Percentiles rank a stretch among this genome's conserved stretches.
Conservation (phyloP, 805 yeast genomes). For the Yamadazyma nakazawae region DNA sequence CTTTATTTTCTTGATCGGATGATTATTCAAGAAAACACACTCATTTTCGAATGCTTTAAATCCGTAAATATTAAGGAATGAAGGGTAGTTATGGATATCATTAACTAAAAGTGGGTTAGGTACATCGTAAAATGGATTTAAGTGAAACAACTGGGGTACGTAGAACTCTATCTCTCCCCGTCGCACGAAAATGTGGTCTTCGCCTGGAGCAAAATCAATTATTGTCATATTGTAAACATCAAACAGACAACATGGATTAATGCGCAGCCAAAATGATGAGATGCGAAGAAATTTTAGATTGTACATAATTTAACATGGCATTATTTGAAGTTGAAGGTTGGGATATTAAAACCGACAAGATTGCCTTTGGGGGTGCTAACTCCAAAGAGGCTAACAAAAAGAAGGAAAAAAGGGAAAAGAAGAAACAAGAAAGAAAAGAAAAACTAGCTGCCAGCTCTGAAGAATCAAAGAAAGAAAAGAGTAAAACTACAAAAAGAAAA, state of each 20-base stretch:
- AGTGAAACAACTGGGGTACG: slow-evolving; percentile 33
- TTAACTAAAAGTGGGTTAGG: slow-evolving; percentile 25
- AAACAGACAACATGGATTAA: background rate
- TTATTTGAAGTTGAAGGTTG: slow-evolving; percentile 82
- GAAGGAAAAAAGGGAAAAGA: slow-evolving; percentile 20
- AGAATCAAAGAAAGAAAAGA: slow-evolving; percentile 6
- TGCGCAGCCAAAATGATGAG: slow-evolving; percentile 1
- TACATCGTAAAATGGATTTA: slow-evolving; percentile 23
- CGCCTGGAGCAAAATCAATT: slow-evolving; percentile 33
- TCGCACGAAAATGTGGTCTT: slow-evolving; percentile 31
- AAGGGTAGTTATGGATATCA: slow-evolving; percentile 23
- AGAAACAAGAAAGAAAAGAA: slow-evolving; percentile 12
- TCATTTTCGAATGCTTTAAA: slow-evolving; percentile 11
- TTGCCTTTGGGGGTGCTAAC: slow-evolving; percentile 42
- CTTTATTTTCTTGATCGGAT: slow-evolving; percentile 27
- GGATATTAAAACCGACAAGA: slow-evolving; percentile 56
- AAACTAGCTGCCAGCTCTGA: slow-evolving; percentile 1
- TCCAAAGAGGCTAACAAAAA: slow-evolving; percentile 22
- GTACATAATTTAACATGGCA: slow-evolving; percentile 43
- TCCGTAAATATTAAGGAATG: slow-evolving; percentile 17
- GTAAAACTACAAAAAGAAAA: slow-evolving; percentile 7
- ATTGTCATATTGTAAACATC: background rate
- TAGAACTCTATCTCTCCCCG: slow-evolving; percentile 22
- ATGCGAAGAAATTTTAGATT: slow-evolving; percentile 5
- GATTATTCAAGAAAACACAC: slow-evolving; percentile 26